Conservation (phyloP, 768 basidiomycete species). For the Trametes maxima region DNA sequence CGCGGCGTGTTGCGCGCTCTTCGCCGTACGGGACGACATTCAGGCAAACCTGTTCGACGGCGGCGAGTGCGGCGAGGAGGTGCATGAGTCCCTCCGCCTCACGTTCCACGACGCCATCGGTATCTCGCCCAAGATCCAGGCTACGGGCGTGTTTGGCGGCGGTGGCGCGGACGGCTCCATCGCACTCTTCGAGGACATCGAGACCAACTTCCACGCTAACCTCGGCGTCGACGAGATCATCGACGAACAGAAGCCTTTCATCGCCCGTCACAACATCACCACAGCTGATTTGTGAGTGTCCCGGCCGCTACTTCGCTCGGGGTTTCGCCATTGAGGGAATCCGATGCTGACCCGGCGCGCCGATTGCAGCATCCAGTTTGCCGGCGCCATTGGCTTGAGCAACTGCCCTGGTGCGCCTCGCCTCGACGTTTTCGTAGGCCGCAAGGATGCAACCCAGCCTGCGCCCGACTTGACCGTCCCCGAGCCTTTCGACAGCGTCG, state of each 20-base stretch:
- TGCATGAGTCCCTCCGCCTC: constrained; percentile 20
- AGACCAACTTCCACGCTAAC: constrained; percentile 19
- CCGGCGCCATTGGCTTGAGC: constrained; percentile 38
- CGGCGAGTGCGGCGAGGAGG: constrained; percentile 19
- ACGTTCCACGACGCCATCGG: constrained; percentile 22
- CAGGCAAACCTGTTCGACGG: constrained; percentile 19
- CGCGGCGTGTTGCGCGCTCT: constrained; percentile 18
- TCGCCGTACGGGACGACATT: constrained; percentile 13
- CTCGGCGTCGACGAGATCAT: constrained; percentile 18
- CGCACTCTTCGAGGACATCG: constrained; percentile 18
- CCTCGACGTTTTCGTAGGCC: constrained; percentile 41
- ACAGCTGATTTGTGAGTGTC: constrained; percentile 25
- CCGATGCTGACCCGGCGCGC: background rate
- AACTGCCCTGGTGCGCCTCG: constrained; percentile 44
- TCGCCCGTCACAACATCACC: constrained; percentile 15
- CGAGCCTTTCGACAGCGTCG: constrained; percentile 28
- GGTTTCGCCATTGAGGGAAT: background rate
- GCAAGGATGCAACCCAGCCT: constrained; percentile 27
- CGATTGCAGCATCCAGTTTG: constrained; percentile 38
- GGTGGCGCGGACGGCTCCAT: constrained; percentile 18
- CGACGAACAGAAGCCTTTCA: constrained; percentile 16
- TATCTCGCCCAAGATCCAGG: constrained; percentile 6
- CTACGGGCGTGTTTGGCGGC: constrained; percentile 13
- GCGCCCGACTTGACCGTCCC: constrained; percentile 27
- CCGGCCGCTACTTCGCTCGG: constrained; percentile 20